Evolutionary conservation across 495 filamentous ascomycete species (phyloP), one percentile per base, ranked within the genome.

Genomic region (Penicillium canescens): DNA sequence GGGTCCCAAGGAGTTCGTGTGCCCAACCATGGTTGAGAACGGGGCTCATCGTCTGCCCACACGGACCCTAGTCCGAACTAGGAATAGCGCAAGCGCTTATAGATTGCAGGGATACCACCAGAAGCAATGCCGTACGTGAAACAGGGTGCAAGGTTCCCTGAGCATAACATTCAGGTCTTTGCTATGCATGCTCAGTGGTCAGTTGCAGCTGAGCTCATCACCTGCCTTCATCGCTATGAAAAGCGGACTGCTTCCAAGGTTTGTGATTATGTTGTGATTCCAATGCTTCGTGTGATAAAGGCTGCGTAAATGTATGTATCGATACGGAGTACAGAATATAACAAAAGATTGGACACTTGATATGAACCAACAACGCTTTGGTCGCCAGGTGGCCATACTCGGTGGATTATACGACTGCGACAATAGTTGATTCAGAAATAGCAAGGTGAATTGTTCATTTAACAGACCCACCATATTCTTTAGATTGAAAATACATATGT

Each of bases 81-180:
- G 20, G 20, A 3, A 7, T 47, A 47, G 44, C 44, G 44, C 33
- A 2, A 20, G 44, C 44, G 44, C 44, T 47, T 47, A 47, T 23
- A 42, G 40, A 37, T 46, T 20, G 33, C 44, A 46, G 33, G 10
- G 33, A 46, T 34, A 18, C 5, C 20, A 37, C 44, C 31, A 6
- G 11, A 13, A 12, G 1, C 4, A 4, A 26, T 26, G 24, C 24
- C 7, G 24, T 24, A 41, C 9, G 11, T 24, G 11, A 20, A 26
- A 42, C 40, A 42, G 40, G 12, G 40, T 16, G 40, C 21, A 42
- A 24, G 21, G 21, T 4, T 5, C 20, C 24, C 24, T 26, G 10
- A 42, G 20, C 12, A 23, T 10, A 24, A 24, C 9, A 23, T n/a
- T 20, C 6, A 26, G 24, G 13, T 20, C 6, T 12, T 11, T 24